A percentile compares a stretch with the other conserved stretches of the same genome.
These are phyloP conservation scores for Akebia trifoliata DNA, from an alignment of 164 flowering plant genomes.

Conservation along the genomic window DNA sequence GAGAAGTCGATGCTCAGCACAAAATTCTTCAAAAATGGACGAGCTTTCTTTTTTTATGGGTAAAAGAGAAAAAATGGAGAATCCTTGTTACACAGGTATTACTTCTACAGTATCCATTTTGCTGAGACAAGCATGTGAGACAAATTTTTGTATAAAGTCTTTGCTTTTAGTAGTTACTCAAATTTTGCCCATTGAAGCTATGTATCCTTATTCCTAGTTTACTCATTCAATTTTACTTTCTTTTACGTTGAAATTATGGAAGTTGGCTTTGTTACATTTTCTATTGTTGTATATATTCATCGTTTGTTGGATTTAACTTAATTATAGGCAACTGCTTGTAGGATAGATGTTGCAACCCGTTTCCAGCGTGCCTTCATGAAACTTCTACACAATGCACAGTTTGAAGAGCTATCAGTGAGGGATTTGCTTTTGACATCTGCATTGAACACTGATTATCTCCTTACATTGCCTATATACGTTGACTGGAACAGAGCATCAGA, in stretches of 20 bases:
- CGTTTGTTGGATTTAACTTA: conserved; percentile 10
- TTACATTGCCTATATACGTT: conserved; percentile 83
- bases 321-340: conserved; percentile 14
- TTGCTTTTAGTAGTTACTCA: background rate
- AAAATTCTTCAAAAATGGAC: too few species aligned
- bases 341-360: conserved; percentile 64
- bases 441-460: conserved; percentile 86
- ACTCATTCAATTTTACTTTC: background rate
- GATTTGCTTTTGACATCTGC: conserved; percentile 86
- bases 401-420: conserved; percentile 83
- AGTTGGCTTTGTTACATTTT: background rate
- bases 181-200: too few species aligned
- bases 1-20: too few species aligned
- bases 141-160: too few species aligned
- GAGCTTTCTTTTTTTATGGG: too few species aligned
- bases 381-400: conserved; percentile 74
- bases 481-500: conserved; percentile 92
- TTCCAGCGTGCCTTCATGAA: conserved; percentile 86
- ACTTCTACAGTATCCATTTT: too few species aligned
- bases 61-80: too few species aligned
- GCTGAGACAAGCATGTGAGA: too few species aligned
- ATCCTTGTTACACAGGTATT: too few species aligned
- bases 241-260: background rate
- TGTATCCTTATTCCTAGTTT: too few species aligned
- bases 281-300: background rate